phyloP scores from a whole-genome alignment of 148 eudicot genomes.

The Salicornia ramosissima region DNA sequence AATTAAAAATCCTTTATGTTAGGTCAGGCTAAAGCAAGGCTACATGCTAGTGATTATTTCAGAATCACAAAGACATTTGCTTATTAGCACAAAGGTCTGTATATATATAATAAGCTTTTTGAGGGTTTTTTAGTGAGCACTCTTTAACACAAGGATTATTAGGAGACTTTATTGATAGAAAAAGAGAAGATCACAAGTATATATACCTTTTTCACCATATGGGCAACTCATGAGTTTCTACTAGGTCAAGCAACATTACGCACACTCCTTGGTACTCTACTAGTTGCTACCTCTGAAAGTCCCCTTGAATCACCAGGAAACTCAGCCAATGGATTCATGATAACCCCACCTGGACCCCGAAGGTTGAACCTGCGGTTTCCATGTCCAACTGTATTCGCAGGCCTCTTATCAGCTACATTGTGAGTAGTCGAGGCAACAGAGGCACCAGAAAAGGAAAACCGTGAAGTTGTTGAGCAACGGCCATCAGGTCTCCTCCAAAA shows the following conservation, averaged over 20 bases:
- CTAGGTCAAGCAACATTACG: constrained; percentile 30
- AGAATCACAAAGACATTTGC: neutral
- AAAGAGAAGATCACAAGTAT: neutral
- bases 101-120: neutral
- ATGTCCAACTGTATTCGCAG: constrained; percentile 24
- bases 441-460: constrained; percentile 36
- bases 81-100: neutral
- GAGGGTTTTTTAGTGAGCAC: neutral
- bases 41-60: constrained; percentile 1
- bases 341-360: constrained; percentile 50
- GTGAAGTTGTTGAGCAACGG: constrained; percentile 39
- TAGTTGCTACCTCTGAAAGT: constrained; percentile 40
- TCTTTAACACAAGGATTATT: neutral
- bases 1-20: neutral
- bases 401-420: constrained; percentile 26
- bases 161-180: neutral
- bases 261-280: constrained; percentile 23
- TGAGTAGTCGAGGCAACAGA: constrained; percentile 25
- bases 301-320: constrained; percentile 33
- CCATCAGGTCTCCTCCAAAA: constrained; percentile 64
- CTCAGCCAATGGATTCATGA: constrained; percentile 80
- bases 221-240: constrained; percentile 9
- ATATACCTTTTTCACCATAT: constrained; percentile 15
- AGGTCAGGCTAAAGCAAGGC: neutral
- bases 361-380: constrained; percentile 44